These are phyloP conservation scores for Quillaja saponaria DNA, from an alignment of 306 rosid genomes.

Conservation along the genomic window DNA sequence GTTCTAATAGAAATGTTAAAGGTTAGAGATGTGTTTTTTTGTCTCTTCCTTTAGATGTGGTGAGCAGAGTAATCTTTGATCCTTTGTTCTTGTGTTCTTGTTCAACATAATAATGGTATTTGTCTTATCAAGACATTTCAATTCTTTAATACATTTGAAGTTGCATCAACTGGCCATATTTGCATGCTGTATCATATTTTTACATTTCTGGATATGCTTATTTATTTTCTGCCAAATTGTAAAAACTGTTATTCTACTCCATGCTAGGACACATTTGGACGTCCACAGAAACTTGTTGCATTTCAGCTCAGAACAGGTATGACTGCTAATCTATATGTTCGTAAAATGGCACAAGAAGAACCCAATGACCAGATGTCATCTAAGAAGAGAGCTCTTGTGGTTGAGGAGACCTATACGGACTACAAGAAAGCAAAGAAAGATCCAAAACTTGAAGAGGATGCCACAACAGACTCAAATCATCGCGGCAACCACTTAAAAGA, in stretches of 20 bases:
- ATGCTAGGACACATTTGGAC: slow-evolving; percentile 62
- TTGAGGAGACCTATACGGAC: slow-evolving; percentile 29
- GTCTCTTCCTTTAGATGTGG: too few species aligned
- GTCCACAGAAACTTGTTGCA: slow-evolving; percentile 54
- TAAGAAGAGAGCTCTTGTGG: slow-evolving; percentile 61
- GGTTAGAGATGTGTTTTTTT: not conserved
- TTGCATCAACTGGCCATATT: not conserved
- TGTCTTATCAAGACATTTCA: slow-evolving; percentile 2
- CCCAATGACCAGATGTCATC: slow-evolving; percentile 12
- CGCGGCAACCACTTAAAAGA: slow-evolving; percentile 35
- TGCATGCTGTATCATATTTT: slow-evolving; percentile 9
- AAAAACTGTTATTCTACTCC: not conserved
- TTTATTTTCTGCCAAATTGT: not conserved
- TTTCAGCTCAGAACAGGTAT: slow-evolving; percentile 39
- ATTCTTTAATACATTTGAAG: not conserved
- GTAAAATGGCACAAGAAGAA: slow-evolving; percentile 44
- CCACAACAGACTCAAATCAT: slow-evolving; percentile 11
- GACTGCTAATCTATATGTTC: slow-evolving; percentile 39
- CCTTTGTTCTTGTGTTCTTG: not conserved
- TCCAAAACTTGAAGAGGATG: slow-evolving; percentile 35
- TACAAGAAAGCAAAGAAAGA: slow-evolving; percentile 57
- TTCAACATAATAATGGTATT: slow-evolving; percentile 14
- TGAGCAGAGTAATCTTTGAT: too few species aligned
- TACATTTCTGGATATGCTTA: slow-evolving; percentile 1
- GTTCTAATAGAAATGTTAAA: slow-evolving; percentile 5